Evolutionary conservation across 2,329 filamentous ascomycete species (phyloP).

Genomic region (Colletotrichum brevisporum): DNA sequence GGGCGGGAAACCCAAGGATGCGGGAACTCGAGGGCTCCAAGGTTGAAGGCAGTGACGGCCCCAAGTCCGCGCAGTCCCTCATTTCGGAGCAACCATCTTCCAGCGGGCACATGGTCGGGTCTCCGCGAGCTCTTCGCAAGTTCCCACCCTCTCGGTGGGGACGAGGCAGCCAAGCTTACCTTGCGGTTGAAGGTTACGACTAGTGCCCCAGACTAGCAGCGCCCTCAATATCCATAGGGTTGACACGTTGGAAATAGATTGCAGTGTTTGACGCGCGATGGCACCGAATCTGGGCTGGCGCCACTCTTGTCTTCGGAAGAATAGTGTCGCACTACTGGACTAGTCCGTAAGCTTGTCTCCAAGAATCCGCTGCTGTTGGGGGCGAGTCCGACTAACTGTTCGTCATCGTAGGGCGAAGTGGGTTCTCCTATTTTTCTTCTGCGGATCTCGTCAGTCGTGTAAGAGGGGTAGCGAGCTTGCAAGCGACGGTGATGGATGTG

Average conservation of each 20-base stretch:
- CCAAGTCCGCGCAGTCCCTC: slow-evolving; percentile 27
- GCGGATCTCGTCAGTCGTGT: slow-evolving; percentile 8
- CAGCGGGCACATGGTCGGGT: slow-evolving; percentile 10
- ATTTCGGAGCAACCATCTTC: slow-evolving; percentile 39
- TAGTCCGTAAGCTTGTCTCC: slow-evolving; percentile 36
- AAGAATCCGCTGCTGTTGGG: slow-evolving; percentile 7
- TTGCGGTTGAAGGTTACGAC: slow-evolving; percentile 33
- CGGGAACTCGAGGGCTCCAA: not conserved
- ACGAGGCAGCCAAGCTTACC: slow-evolving; percentile 31
- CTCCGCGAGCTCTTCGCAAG: slow-evolving; percentile 2
- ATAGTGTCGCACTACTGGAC: slow-evolving; percentile 39
- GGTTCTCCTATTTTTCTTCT: slow-evolving; percentile 14
- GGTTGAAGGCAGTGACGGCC: slow-evolving; percentile 17
- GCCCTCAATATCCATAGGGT: slow-evolving; percentile 38
- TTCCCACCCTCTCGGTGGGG: not conserved
- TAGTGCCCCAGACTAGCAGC: slow-evolving; percentile 25
- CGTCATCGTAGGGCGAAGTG: slow-evolving; percentile 4
- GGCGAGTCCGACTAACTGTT: not conserved
- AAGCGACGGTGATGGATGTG: not conserved
- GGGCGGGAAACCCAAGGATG: slow-evolving; percentile 25
- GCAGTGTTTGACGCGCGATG: slow-evolving; percentile 29
- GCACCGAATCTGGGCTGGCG: slow-evolving; percentile 23
- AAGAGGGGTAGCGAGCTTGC: not conserved
- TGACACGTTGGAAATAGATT: slow-evolving; percentile 37
- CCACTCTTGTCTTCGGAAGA: slow-evolving; percentile 32